Conservation (phyloP, 139 green algal species). For the Yamagishiella unicocca region DNA sequence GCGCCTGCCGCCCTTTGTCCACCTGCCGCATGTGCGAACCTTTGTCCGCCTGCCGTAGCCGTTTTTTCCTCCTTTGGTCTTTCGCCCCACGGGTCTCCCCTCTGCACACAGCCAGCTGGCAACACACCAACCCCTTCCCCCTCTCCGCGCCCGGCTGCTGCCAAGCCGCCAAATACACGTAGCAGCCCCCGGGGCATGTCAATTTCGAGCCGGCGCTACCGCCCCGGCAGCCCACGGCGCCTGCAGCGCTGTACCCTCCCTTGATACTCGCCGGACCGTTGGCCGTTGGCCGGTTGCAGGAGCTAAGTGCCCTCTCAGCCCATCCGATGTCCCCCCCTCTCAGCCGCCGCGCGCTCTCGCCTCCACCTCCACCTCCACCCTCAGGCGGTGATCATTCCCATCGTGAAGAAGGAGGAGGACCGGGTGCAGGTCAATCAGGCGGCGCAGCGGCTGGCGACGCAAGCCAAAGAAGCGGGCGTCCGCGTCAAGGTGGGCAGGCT, state of each 20-base stretch:
- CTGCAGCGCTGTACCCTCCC: not conserved
- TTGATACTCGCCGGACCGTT: not conserved
- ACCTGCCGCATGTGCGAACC: not conserved
- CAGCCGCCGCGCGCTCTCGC: too few species aligned
- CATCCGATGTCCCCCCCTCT: not conserved
- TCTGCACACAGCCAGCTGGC: not conserved
- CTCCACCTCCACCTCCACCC: too few species aligned
- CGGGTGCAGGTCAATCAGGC: conserved; percentile 74
- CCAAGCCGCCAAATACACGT: too few species aligned
- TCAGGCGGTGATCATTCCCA: conserved; percentile 95
- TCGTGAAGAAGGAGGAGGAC: conserved; percentile 92
- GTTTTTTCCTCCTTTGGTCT: not conserved
- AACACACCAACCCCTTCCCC: too few species aligned
- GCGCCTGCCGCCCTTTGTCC: not conserved
- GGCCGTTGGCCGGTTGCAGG: not conserved
- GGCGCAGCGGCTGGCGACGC: conserved; percentile 65
- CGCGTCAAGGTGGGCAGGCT: conserved; percentile 73
- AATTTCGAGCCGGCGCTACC: not conserved
- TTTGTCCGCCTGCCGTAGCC: not conserved
- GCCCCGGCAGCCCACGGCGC: not conserved
- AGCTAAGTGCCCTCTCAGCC: not conserved
- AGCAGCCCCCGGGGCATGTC: too few species aligned
- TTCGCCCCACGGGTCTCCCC: not conserved
- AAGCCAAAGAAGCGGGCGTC: conserved; percentile 80
- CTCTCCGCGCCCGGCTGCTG: too few species aligned